Evolutionary conservation across 2,329 filamentous ascomycete species (phyloP).

Genomic region (Colletotrichum endophyticum): DNA sequence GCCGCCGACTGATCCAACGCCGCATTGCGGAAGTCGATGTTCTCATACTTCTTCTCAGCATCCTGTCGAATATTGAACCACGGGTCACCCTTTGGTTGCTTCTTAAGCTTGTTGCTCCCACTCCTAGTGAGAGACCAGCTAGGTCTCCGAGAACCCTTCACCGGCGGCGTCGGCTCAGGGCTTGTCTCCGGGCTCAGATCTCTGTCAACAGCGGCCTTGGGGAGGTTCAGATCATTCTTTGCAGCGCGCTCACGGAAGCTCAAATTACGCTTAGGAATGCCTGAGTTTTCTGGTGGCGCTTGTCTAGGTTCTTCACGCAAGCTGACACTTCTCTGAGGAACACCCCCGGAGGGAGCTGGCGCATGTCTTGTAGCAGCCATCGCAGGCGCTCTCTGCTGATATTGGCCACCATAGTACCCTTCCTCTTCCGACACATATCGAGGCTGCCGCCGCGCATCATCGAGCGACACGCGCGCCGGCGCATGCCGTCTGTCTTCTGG

Average conservation of each 20-base stretch:
- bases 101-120: conserved; percentile 64
- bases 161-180: conserved; percentile 29
- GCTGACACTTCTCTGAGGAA: conserved; percentile 15
- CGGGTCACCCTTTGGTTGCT: conserved; percentile 59
- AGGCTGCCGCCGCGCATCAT: conserved; percentile 27
- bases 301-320: conserved; percentile 22
- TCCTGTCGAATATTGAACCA: conserved; percentile 49
- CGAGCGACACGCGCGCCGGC: conserved; percentile 24
- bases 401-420: conserved; percentile 27
- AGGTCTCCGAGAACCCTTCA: conserved; percentile 26
- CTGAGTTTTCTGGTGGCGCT: conserved; percentile 9
- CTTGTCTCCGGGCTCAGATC: conserved; percentile 12
- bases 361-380: conserved; percentile 24
- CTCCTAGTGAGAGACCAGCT: conserved; percentile 46
- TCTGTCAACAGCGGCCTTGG: conserved; percentile 24
- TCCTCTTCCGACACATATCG: conserved; percentile 36
- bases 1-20: conserved; percentile 23
- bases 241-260: conserved; percentile 66
- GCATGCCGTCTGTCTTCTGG: conserved; percentile 32
- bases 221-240: conserved; percentile 44
- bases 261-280: conserved; percentile 56
- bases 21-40: conserved; percentile 28
- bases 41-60: conserved; percentile 41
- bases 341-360: not conserved
- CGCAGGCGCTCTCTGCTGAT: conserved; percentile 21